phyloP scores from a whole-genome alignment of 345 rosid species.

The Citrus medica region DNA sequence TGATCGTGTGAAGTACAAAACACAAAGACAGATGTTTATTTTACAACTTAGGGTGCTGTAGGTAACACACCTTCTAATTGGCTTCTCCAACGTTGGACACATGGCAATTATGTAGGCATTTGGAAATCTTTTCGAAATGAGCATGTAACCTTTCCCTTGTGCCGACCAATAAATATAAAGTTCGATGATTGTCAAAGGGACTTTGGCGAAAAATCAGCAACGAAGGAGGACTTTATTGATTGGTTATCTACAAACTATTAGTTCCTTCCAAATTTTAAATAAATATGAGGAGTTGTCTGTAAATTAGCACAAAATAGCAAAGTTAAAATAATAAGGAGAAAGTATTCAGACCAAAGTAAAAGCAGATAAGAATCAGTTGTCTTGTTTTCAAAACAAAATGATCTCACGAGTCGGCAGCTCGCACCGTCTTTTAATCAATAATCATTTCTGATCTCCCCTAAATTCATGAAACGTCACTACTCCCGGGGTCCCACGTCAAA shows the following conservation, averaged over 20 bases:
- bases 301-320: too few relatives aligned
- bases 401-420: not conserved
- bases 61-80: too few relatives aligned
- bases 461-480: not conserved
- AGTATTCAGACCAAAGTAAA: not conserved
- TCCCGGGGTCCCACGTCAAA: not conserved
- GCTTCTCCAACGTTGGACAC: too few relatives aligned
- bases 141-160: too few relatives aligned
- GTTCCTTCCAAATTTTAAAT: too few relatives aligned
- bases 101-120: too few relatives aligned
- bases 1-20: too few relatives aligned
- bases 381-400: not conserved
- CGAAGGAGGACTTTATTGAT: not conserved
- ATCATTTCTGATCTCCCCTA: not conserved
- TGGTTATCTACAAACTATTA: not conserved
- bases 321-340: too few relatives aligned
- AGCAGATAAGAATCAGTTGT: not conserved
- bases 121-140: too few relatives aligned
- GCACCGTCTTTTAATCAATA: not conserved
- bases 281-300: not conserved
- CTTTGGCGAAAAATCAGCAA: not conserved
- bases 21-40: too few relatives aligned
- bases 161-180: too few relatives aligned
- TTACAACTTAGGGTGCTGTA: too few relatives aligned
- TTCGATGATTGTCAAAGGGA: not conserved